Conservation (phyloP, 208 protist genomes). For the Trypanosoma lewisi region DNA sequence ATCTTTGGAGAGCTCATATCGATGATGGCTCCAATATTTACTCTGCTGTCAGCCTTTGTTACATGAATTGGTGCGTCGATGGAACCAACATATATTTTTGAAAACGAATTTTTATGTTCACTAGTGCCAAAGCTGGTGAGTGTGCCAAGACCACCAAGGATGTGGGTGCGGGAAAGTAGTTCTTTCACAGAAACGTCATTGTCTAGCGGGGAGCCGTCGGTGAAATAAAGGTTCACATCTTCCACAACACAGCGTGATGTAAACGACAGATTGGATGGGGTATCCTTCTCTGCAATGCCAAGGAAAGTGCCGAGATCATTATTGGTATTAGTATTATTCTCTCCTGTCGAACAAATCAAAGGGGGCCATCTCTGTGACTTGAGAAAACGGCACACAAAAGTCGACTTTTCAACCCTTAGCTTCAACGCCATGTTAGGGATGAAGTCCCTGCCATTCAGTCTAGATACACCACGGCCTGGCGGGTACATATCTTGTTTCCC, state of each 20-base stretch:
- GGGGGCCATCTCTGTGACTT: conserved; percentile 13
- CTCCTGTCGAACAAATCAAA: neutral
- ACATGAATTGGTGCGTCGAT: conserved; percentile 70
- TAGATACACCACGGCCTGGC: conserved; percentile 39
- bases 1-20: conserved; percentile 70
- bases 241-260: conserved; percentile 46
- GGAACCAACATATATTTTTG: conserved; percentile 40
- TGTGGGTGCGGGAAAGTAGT: conserved; percentile 36
- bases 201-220: conserved; percentile 50
- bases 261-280: conserved; percentile 23
- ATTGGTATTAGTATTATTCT: neutral
- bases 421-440: conserved; percentile 84
- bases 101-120: conserved; percentile 34
- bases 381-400: conserved; percentile 45
- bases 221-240: conserved; percentile 66
- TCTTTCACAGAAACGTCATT: conserved; percentile 6
- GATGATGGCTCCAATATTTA: conserved; percentile 46
- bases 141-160: conserved; percentile 72
- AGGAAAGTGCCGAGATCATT: conserved; percentile 1
- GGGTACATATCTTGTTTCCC: conserved; percentile 44
- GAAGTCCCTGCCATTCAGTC: conserved; percentile 55
- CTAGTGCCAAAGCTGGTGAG: conserved; percentile 32
- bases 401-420: conserved; percentile 49
- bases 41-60: conserved; percentile 24
- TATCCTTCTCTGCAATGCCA: neutral